These are phyloP conservation scores for Kodamaea hsintzibuensis DNA, from an alignment of 805 yeast species.

Conservation along the genomic window DNA sequence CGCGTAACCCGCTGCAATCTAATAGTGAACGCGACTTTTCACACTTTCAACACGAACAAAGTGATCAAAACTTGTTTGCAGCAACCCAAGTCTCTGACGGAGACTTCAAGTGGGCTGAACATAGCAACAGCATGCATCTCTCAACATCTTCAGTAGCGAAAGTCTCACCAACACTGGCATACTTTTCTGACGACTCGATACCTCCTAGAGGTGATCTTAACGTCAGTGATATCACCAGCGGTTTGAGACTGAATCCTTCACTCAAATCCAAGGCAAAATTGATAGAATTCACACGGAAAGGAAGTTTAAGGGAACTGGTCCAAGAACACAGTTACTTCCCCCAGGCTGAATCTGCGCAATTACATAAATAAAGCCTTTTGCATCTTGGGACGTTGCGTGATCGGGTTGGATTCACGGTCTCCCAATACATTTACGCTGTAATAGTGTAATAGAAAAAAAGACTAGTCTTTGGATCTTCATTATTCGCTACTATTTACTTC, in stretches of 20 bases:
- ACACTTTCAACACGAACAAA: slow-evolving; percentile 11
- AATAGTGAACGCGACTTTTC: slow-evolving; percentile 17
- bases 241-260: slow-evolving; percentile 3
- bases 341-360: slow-evolving; percentile 23
- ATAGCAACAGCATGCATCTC: slow-evolving; percentile 4
- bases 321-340: slow-evolving; percentile 31
- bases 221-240: slow-evolving; percentile 2
- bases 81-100: slow-evolving; percentile 30
- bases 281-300: slow-evolving; percentile 49
- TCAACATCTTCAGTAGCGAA: slow-evolving; percentile 1
- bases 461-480: neutral
- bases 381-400: neutral
- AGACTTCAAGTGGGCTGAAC: slow-evolving; percentile 31
- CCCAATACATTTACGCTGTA: neutral
- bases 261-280: slow-evolving; percentile 36
- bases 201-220: slow-evolving; percentile 7
- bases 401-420: neutral
- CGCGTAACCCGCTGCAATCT: slow-evolving; percentile 17
- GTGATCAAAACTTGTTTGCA: slow-evolving; percentile 23
- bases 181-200: slow-evolving; percentile 8
- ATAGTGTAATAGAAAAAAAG: neutral
- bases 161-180: slow-evolving; percentile 6
- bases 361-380: slow-evolving; percentile 1
- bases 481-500: neutral
- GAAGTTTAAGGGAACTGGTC: slow-evolving; percentile 42